phyloP scores from a whole-genome alignment of 495 filamentous ascomycete species.

The Penicillium malachiteum region DNA sequence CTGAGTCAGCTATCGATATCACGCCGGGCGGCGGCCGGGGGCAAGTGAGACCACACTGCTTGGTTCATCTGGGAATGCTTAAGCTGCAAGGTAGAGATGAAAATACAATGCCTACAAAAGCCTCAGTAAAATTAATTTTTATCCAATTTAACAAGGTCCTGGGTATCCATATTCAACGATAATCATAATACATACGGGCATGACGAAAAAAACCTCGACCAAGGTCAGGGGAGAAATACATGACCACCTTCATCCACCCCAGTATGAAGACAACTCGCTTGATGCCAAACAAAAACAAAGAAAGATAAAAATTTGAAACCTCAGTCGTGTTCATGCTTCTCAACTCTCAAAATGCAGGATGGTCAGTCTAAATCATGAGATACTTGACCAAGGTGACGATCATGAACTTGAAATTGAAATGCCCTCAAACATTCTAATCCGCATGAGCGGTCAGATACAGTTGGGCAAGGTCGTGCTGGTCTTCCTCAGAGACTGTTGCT shows the following conservation, averaged over 20 bases:
- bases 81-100: too few relatives aligned
- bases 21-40: too few relatives aligned
- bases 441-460: conserved; percentile 30
- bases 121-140: neutral
- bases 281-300: conserved; percentile 6
- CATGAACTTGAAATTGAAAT: neutral
- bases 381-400: neutral
- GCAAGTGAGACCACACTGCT: too few relatives aligned
- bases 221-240: conserved; percentile 3
- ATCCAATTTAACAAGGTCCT: neutral
- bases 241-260: neutral
- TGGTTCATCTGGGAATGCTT: too few relatives aligned
- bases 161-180: conserved; percentile 15
- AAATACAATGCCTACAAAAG: neutral
- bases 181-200: conserved; percentile 15
- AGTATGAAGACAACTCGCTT: conserved; percentile 4
- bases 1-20: conserved; percentile 16
- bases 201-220: neutral
- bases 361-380: neutral
- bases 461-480: conserved; percentile 29
- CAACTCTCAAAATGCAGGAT: conserved; percentile 3
- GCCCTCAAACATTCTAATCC: neutral
- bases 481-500: conserved; percentile 34
- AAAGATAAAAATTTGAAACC: neutral
- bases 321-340: neutral